Base-by-base conservation (phyloP, 345 rosid species). In the Dimocarpus longan region DNA sequence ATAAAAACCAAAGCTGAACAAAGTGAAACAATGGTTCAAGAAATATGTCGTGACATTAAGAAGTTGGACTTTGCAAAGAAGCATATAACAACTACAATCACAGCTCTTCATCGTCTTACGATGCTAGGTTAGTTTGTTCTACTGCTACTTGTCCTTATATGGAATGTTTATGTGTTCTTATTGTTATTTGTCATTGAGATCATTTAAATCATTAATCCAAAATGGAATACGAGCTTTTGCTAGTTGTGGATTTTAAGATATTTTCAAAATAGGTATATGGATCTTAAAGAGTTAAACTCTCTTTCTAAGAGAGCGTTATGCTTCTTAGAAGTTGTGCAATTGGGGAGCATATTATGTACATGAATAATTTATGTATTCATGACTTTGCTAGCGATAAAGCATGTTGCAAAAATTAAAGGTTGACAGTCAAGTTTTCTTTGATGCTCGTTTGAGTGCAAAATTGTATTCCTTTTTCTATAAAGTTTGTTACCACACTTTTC, bases 11-110 rank as follows among this genome's bases (percentile, higher is more conserved):
- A 96, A 87, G 99, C 99, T 40, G 98, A 90, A 87, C 99, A 96
- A 83, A 96, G 99, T 87, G 99, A 96, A 86, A 89, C 97, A 16
- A 94, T 96, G 99, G 99, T 96, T 68, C 97, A 94, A 87, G 98
- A 96, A 85, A 96, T 96, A 81, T 96, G 99, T 68, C 95, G 99
- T 73, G 99, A 96, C 86, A 96, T 94, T 81, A 96, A 96, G 87
- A 96, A 96, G 89, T 86, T 96, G 86, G 99, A 96, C 86, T 96
- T 94, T 84, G 98, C 98, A 21, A 94, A 96, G 92, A 96, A 96
- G 89, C 98, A 96, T 86, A 94, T 96, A 85, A 96, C 99, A 69
- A 93, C 95, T 59, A 94, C 99, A 2, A 96, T 96, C 73, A 94
- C 99, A 80, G 99, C 99, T 79, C 98, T 94, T 85, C 99, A 96